phyloP scores from a whole-genome alignment of 2,329 filamentous ascomycete species.

The Neonectria neomacrospora region DNA sequence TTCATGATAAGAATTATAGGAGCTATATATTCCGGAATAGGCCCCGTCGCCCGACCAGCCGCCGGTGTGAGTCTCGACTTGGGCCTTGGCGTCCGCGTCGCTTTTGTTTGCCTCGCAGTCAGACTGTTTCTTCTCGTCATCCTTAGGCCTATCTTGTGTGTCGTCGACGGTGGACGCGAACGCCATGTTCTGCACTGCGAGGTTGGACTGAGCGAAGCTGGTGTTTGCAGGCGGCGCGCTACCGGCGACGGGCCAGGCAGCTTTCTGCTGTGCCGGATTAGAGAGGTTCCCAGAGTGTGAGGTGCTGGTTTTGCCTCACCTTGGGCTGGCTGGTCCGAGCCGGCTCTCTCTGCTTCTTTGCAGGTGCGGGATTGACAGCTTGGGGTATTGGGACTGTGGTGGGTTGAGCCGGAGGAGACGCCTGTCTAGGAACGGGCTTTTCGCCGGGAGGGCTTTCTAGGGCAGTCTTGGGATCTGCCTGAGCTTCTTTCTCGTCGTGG shows the following conservation, averaged over 20 bases:
- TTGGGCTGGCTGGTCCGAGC: background rate
- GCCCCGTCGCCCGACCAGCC: background rate
- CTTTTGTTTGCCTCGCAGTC: background rate
- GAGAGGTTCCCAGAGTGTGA: background rate
- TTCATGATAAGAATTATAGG: background rate
- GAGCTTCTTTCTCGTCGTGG: background rate
- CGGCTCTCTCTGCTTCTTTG: background rate
- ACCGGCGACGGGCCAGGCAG: background rate
- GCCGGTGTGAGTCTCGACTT: background rate
- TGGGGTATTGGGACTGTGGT: background rate
- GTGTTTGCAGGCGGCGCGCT: background rate
- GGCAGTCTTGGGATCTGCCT: background rate
- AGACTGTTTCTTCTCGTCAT: background rate
- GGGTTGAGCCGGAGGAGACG: background rate
- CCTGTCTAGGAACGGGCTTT: background rate
- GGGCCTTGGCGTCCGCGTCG: background rate
- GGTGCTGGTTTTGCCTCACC: too few species aligned
- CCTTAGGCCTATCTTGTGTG: background rate
- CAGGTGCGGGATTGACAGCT: background rate
- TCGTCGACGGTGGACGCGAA: background rate
- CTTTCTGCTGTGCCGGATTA: background rate
- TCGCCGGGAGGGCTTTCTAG: background rate
- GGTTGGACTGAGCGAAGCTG: background rate
- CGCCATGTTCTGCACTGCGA: background rate
- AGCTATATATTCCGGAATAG: background rate